Percentiles rank a stretch among this genome's conserved stretches.
Conservation (phyloP, 192 early-diverging fungal genomes). For the Coemansia furcata region DNA sequence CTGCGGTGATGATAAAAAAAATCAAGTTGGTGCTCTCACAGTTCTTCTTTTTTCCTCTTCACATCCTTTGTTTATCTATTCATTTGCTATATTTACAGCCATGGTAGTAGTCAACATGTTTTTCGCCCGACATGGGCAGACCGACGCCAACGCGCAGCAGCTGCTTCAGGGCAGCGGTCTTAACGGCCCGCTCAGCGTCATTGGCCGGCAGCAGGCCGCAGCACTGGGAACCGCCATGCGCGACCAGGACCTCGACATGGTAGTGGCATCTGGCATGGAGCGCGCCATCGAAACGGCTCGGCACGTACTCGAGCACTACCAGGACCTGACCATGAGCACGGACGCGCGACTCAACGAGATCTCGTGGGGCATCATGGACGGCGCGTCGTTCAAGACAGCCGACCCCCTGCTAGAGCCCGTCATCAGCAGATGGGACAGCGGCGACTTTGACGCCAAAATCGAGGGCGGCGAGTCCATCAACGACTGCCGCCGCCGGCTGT, state of each 20-base stretch:
- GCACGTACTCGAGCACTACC: slow-evolving; percentile 23
- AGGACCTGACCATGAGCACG: slow-evolving; percentile 13
- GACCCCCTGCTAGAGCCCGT: slow-evolving; percentile 12
- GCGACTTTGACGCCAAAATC: slow-evolving; percentile 40
- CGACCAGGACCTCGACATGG: slow-evolving; percentile 33
- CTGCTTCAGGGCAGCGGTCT: slow-evolving; percentile 36
- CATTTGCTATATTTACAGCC: background rate
- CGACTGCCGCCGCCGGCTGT: slow-evolving; percentile 28
- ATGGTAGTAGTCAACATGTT: slow-evolving; percentile 27
- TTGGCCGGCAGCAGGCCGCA: slow-evolving; percentile 26
- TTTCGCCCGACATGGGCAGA: slow-evolving; percentile 47
- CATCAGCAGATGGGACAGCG: slow-evolving; percentile 15
- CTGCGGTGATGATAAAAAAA: background rate
- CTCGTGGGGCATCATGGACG: slow-evolving; percentile 46
- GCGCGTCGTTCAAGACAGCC: slow-evolving; percentile 14
- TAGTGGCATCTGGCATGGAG: slow-evolving; percentile 29
- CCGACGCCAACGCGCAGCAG: slow-evolving; percentile 31
- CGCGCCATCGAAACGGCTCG: slow-evolving; percentile 41
- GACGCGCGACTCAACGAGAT: slow-evolving; percentile 47
- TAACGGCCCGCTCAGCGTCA: slow-evolving; percentile 33
- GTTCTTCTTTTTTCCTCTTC: background rate
- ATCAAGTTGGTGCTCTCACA: background rate
- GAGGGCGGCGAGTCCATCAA: slow-evolving; percentile 40
- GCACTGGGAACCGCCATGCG: slow-evolving; percentile 28
- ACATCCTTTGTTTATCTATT: background rate